Evolutionary conservation across 495 filamentous ascomycete species (phyloP).

Genomic region (Parmelia sp.): DNA sequence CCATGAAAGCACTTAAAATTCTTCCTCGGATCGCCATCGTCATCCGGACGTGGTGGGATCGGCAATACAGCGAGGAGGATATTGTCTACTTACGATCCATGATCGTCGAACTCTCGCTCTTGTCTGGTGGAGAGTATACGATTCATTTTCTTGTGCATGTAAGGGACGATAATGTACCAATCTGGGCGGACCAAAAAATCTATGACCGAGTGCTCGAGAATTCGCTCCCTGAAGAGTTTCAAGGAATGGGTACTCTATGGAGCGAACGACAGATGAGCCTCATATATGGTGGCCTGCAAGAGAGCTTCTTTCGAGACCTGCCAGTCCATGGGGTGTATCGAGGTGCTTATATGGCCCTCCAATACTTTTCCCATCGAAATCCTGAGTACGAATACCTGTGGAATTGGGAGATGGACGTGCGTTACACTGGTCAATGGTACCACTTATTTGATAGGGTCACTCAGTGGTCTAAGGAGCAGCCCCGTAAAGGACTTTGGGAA

Average conservation of each 20-base stretch:
- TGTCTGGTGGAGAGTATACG: constrained; percentile 57
- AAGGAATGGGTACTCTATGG: constrained; percentile 84
- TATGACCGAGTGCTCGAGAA: constrained; percentile 61
- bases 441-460: constrained; percentile 72
- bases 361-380: constrained; percentile 83
- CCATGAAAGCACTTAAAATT: constrained; percentile 18
- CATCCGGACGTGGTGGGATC: constrained; percentile 59
- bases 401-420: constrained; percentile 98
- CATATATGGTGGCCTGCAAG: constrained; percentile 74
- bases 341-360: constrained; percentile 86
- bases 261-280: constrained; percentile 84
- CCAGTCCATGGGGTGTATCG: constrained; percentile 89
- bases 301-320: constrained; percentile 63
- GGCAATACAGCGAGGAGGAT: constrained; percentile 47
- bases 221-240: constrained; percentile 78
- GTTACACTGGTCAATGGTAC: constrained; percentile 95
- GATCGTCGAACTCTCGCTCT: constrained; percentile 55
- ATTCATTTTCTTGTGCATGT: constrained; percentile 63
- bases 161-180: constrained; percentile 56
- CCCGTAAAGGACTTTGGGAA: constrained; percentile 90
- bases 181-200: constrained; percentile 58
- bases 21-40: constrained; percentile 55
- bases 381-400: constrained; percentile 94
- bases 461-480: constrained; percentile 73
- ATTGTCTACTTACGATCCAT: constrained; percentile 52